Base-by-base conservation (phyloP, 116 monocot species). In the Phalaenopsis hybrid region DNA sequence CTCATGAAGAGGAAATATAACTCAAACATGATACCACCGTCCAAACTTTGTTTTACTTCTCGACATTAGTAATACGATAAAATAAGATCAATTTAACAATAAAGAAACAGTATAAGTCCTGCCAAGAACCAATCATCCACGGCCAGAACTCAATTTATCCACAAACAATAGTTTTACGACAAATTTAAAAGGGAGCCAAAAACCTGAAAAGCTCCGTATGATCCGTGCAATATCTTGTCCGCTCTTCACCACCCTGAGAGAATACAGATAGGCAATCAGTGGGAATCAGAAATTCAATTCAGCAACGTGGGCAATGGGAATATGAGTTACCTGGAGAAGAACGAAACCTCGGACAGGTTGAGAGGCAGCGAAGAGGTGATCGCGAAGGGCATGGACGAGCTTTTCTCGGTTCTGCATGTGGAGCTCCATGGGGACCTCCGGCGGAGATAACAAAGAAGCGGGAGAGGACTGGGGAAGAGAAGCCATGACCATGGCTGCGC, bases 141-240 rank as follows among this genome's bases (percentile, higher is more conserved):
- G 44, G 21, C 8, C 31, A 45, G 58, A n/a, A 79, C 44, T 44
- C 23, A 1, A 78, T 61, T 34, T 9, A 12, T 37, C 75, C 23
- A 57, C 2, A 16, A 74, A 18, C 6, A n/a, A 17, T 16, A 12
- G 8, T 23, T 48, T 17, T 51, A 3, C 77, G 5, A 25, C 12
- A 3, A 3, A 77, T 31, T 51, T 33, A 16, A 46, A 8, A 44
- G 25, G 37, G 33, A 33, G 34, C 17, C 15, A 45, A 86, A 78
- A 28, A 97, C 97, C 97, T 92, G 87, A 97, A 97, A 5, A 97
- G 85, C 55, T 93, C 93, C 43, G 6, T 52, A 59, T 97, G 97
- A 89, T 97, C 97, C 33, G 97, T 97, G 88, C 93, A 93, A 79
- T 94, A 94, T 70, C 97, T 85, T 8, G 85, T 91, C 77, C 88